Conservation (phyloP, 805 yeast species). For the Wickerhamiella slavikovae region DNA sequence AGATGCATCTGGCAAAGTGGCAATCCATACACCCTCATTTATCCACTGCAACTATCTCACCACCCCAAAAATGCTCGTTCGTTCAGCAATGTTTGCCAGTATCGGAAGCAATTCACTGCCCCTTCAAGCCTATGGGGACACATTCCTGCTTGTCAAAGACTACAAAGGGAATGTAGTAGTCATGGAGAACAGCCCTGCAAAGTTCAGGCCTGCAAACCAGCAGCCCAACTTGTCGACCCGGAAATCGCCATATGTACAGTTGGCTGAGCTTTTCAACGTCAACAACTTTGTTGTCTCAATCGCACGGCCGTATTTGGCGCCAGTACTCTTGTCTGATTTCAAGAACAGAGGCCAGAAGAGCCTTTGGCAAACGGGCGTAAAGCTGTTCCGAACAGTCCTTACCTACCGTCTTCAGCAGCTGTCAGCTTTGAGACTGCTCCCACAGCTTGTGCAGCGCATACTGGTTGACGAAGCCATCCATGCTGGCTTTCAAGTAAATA, state of each 20-base stretch:
- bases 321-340: constrained; percentile 63
- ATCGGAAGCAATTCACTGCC: constrained; percentile 37
- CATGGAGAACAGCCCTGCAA: constrained; percentile 11
- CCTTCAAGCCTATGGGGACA: constrained; percentile 25
- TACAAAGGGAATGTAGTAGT: constrained; percentile 25
- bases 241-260: constrained; percentile 62
- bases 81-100: constrained; percentile 66
- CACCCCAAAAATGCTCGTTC: constrained; percentile 66
- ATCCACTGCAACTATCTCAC: constrained; percentile 66
- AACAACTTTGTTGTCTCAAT: constrained; percentile 80
- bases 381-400: constrained; percentile 51
- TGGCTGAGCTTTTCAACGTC: constrained; percentile 84
- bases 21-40: constrained; percentile 7
- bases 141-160: constrained; percentile 36
- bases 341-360: constrained; percentile 33
- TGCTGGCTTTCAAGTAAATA: constrained; percentile 63
- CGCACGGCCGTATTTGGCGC: constrained; percentile 88
- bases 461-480: constrained; percentile 81
- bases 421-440: constrained; percentile 57
- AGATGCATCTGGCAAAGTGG: constrained; percentile 1
- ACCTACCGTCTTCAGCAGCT: constrained; percentile 68
- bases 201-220: constrained; percentile 22
- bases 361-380: constrained; percentile 25
- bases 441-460: constrained; percentile 47
- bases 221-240: constrained; percentile 21